Conservation (phyloP, 441 rosid genomes). For the Omphalea diandra region DNA sequence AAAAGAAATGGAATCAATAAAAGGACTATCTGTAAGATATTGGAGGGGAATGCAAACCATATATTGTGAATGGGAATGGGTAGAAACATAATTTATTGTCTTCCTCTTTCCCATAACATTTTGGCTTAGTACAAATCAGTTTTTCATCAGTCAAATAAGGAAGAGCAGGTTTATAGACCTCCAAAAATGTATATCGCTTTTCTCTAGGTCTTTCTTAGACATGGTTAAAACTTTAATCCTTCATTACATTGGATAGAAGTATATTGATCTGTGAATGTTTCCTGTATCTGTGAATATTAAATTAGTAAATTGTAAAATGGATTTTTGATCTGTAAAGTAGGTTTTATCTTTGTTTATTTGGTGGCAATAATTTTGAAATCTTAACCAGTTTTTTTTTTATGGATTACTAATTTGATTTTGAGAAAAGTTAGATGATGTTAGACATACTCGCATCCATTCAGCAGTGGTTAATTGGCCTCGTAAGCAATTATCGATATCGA, state of each 20-base stretch:
- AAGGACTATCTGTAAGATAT: not conserved
- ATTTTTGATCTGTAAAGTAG: not conserved
- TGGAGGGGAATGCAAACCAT: not conserved
- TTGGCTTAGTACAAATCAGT: not conserved
- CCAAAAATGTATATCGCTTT: not conserved
- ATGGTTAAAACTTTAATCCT: not conserved
- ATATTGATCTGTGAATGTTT: not conserved
- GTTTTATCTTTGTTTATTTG: not conserved
- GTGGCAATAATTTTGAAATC: not conserved
- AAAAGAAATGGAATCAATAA: no score
- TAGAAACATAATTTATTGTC: no score
- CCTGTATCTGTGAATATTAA: no score
- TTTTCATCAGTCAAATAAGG: not conserved
- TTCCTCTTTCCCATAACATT: no score
- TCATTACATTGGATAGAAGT: not conserved
- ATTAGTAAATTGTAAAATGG: not conserved
- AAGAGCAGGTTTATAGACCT: not conserved
- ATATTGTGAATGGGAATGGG: slow-evolving; percentile 1
- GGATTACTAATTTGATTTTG: not conserved
- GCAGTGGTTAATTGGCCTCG: not conserved
- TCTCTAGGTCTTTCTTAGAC: not conserved
- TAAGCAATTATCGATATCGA: not conserved
- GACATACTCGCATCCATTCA: no score
- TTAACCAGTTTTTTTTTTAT: not conserved
- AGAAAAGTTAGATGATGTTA: not conserved